Percentiles rank a stretch among this genome's conserved stretches.
Conservation (phyloP, 331 rosid species). For the Arachis monticola region DNA sequence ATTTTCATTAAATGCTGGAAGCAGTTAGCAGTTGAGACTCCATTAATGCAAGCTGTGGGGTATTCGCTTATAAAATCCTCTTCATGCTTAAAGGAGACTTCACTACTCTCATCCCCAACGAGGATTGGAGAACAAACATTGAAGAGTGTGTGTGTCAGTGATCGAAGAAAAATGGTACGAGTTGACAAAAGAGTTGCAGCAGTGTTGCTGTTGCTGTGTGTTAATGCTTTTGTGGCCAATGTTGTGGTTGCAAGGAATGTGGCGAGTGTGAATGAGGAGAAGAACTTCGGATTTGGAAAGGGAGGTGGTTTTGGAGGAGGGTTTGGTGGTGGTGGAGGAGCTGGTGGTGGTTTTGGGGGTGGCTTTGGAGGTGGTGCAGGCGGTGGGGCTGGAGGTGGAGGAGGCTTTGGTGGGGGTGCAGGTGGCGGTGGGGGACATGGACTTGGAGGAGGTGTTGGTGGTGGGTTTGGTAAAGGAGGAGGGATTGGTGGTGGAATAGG, state of each 20-base stretch:
- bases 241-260: slow-evolving; percentile 78
- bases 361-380: slow-evolving; percentile 33
- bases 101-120: slow-evolving; percentile 11
- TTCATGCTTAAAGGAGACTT: not conserved
- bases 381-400: slow-evolving; percentile 34
- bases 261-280: slow-evolving; percentile 50
- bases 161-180: slow-evolving; percentile 47
- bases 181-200: slow-evolving; percentile 35
- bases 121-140: not conserved
- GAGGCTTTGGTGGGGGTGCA: slow-evolving; percentile 33
- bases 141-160: slow-evolving; percentile 34
- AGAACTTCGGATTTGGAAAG: slow-evolving; percentile 44
- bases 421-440: slow-evolving; percentile 41
- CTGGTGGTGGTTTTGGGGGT: slow-evolving; percentile 40
- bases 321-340: slow-evolving; percentile 37
- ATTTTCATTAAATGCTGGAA: slow-evolving; percentile 48
- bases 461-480: slow-evolving; percentile 21
- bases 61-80: slow-evolving; percentile 46
- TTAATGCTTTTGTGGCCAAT: slow-evolving; percentile 52
- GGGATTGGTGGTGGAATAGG: slow-evolving; percentile 43
- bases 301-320: slow-evolving; percentile 55
- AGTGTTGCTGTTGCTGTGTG: slow-evolving; percentile 57
- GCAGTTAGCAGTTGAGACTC: slow-evolving; percentile 64
- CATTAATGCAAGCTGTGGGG: slow-evolving; percentile 29
- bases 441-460: slow-evolving; percentile 38